Evolutionary conservation across 164 flowering plant species (phyloP), one percentile per base, ranked within the genome.

Genomic region (Magnolia kwangsiensis): DNA sequence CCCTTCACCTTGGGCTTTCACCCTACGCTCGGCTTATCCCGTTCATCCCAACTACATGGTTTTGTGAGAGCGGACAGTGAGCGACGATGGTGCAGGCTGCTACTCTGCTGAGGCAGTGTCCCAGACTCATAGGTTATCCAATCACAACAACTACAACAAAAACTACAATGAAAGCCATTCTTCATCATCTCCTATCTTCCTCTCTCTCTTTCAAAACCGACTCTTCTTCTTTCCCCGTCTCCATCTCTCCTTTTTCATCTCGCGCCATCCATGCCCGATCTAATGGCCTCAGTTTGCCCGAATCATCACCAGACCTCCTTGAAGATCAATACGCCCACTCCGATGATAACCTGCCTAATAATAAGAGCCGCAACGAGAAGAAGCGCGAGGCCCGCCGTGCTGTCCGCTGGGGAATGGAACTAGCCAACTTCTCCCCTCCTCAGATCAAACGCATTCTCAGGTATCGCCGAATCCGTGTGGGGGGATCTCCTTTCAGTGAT

Each of bases 351-450:
- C 49, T 72, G 67, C 82, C 75, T 0, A 37, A 8, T 1, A 83
- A 79, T 79, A 88, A 81, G 89, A 91, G 91, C 82, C 89, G 98
- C 8, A 96, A 91, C 84, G 89, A 87, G 86, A 85, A 81, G 86
- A 96, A 96, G 81, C 91, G 94, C 21, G 92, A 89, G 77, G 95
- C 96, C 24, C 84, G 89, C 14, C 93, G 92, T 74, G 92, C 96
- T 18, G 92, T 94, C 63, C 84, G 81, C 1, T 94, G 98, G 94
- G 99, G 91, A 16, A 90, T 91, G 96, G 94, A 96, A 2, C 88
- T 96, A 18, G 92, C 99, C 0, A 78, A 83, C 75, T 90, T 96
- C 86, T 79, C 97, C 9, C 63, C 76, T 24, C 77, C 92, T 59
- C 95, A 91, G 78, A 94, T 96, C 72, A 96, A 90, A 75, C 91